Evolutionary conservation across 2,329 filamentous ascomycete genomes (phyloP), one percentile per base, ranked within the genome.

Genomic region (Colletotrichum musae): DNA sequence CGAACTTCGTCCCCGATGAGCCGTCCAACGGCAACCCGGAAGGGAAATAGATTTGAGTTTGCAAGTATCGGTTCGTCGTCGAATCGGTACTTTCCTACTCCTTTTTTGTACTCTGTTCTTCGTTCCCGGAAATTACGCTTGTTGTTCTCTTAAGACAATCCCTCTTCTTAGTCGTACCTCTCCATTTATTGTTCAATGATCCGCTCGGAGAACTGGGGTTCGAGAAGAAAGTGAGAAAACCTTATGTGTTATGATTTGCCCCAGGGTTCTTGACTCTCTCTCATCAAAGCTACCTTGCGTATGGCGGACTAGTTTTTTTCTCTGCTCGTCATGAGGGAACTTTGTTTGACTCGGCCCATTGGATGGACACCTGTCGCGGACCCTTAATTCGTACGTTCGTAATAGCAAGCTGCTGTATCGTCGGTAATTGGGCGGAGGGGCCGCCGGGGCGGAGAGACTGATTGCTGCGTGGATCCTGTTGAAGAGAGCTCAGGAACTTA

Each of bases 211-310:
- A 36, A 36, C 32, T 36, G 10, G 32, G 36, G 41, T 28, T 28
- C 58, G 47, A 53, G 47, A 48, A 48, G 47, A 13, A 18, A 21
- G 36, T 18, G 18, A 24, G 21, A 26, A 36, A 68, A 64, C 59
- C 41, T 36, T 58, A 58, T 64, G 58, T 58, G 43, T 58, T 32
- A 21, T 58, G 59, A 64, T 64, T 58, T 43, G 64, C 52, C 58
- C 28, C 24, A 28, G 51, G 26, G 52, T 18, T 24, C 5, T 16
- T 45, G 41, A 36, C 47, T 56, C 32, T 47, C 24, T 21, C 43
- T 28, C 24, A 15, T 10, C 32, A 6, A 43, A 15, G 39, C 45
- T 18, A 43, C 48, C 48, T 24, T 24, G 21, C 21, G 21, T 24
- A 24, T 4, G 3, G 15, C 47, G 24, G 15, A 6, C 24, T 24